These are phyloP conservation scores for Pseudocercospora macadamiae DNA, from an alignment of 2,329 filamentous ascomycete species.

Conservation along the genomic window DNA sequence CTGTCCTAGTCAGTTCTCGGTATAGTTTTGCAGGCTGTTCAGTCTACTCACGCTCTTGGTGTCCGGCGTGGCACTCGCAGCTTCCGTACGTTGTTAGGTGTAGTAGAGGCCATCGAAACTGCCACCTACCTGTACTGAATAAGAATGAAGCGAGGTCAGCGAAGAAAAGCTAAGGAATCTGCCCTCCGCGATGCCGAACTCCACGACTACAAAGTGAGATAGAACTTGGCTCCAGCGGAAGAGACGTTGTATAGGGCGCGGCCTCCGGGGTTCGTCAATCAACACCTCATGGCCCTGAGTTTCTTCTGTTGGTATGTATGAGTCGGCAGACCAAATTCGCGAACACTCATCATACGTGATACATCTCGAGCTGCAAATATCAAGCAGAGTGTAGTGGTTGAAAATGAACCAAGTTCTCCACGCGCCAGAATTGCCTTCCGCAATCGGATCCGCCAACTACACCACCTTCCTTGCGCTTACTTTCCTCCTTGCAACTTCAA, in stretches of 20 bases:
- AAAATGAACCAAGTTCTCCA: not conserved
- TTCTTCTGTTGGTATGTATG: too few relatives aligned
- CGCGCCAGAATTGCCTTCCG: not conserved
- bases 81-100: not conserved
- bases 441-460: not conserved
- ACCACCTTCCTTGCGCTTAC: not conserved
- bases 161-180: too few relatives aligned
- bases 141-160: too few relatives aligned
- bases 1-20: slow-evolving; percentile 29
- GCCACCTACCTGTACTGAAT: not conserved
- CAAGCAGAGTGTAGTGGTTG: not conserved
- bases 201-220: too few relatives aligned
- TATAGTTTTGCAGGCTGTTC: not conserved
- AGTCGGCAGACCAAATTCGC: too few relatives aligned
- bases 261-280: too few relatives aligned
- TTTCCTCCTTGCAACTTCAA: not conserved
- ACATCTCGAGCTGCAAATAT: too few relatives aligned
- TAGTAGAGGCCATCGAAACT: not conserved
- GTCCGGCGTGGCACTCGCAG: slow-evolving; percentile 16
- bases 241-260: too few relatives aligned
- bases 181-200: too few relatives aligned
- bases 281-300: too few relatives aligned
- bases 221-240: too few relatives aligned
- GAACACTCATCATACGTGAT: too few relatives aligned
- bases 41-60: slow-evolving; percentile 16